phyloP scores from a whole-genome alignment of 352 stramenopile species.

The Thalassiosira ordinaria region DNA sequence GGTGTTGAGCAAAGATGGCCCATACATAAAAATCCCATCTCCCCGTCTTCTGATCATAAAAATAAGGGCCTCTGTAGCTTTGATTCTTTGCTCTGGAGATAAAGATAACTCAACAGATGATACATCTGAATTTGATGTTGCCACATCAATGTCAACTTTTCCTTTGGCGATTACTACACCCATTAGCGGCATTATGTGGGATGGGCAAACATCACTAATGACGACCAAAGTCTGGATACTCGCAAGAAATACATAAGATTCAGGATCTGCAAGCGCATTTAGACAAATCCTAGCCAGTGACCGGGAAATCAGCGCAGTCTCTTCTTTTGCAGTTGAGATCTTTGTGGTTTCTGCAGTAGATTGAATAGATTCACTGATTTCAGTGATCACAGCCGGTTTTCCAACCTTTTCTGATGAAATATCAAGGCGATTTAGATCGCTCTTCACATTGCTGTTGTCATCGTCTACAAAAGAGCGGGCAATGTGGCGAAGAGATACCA shows the following conservation, averaged over 20 bases:
- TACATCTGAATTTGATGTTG: conserved; percentile 17
- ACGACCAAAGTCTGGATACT: conserved; percentile 81
- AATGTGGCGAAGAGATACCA: conserved; percentile 75
- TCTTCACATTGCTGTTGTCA: conserved; percentile 1
- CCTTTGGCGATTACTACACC: conserved; percentile 60
- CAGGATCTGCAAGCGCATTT: conserved; percentile 70
- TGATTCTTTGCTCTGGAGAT: conserved; percentile 74
- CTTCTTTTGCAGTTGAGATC: conserved; percentile 19
- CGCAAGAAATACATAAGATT: conserved; percentile 86
- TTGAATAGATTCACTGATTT: conserved; percentile 38
- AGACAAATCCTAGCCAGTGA: conserved; percentile 56
- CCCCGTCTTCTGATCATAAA: conserved; percentile 78
- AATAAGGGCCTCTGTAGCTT: conserved; percentile 78
- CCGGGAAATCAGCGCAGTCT: conserved; percentile 36
- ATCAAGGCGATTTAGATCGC: neutral
- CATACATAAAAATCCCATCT: conserved; percentile 63
- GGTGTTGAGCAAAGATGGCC: conserved; percentile 61
- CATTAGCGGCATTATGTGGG: conserved; percentile 67
- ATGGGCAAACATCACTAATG: conserved; percentile 67
- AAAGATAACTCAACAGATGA: conserved; percentile 26
- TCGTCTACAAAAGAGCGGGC: conserved; percentile 49
- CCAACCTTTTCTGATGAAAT: neutral
- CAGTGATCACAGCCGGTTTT: conserved; percentile 29
- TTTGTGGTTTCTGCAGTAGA: neutral
- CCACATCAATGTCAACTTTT: conserved; percentile 26